These are phyloP conservation scores for Waitea zeae DNA, from an alignment of 1,284 basidiomycete species.

Conservation along the genomic window DNA sequence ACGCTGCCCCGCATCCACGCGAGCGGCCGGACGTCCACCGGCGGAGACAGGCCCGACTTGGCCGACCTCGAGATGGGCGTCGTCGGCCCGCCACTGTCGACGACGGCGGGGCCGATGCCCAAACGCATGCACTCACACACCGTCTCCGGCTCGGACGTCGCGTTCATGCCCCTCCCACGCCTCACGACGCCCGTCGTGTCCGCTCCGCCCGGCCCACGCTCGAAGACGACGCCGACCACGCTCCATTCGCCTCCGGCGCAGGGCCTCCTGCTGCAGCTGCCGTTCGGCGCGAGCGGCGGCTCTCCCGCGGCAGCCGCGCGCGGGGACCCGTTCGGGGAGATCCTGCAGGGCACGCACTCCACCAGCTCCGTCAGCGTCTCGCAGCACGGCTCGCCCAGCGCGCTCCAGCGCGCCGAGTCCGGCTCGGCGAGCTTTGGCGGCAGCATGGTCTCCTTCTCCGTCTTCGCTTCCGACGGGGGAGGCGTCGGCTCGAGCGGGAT, in stretches of 20 bases:
- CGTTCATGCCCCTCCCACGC: slow-evolving; percentile 14
- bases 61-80: slow-evolving; percentile 48
- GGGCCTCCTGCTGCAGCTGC: not conserved
- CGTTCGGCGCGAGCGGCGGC: not conserved
- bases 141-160: slow-evolving; percentile 53
- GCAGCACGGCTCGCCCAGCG: not conserved
- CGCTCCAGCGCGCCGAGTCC: too few relatives aligned
- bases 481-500: not conserved
- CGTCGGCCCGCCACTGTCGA: slow-evolving; percentile 45
- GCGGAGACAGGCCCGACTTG: slow-evolving; percentile 8
- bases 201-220: not conserved
- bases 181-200: not conserved
- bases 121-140: slow-evolving; percentile 54
- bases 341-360: not conserved
- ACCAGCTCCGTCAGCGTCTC: not conserved
- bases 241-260: not conserved
- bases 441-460: not conserved
- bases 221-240: not conserved
- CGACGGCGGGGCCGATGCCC: not conserved
- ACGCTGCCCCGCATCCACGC: not conserved
- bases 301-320: not conserved
- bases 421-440: not conserved
- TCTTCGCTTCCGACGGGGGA: not conserved
- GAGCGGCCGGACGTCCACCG: not conserved
- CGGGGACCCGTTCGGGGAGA: not conserved